Conservation (phyloP, 176 grass and related monocot species). For the Carex pumila region DNA sequence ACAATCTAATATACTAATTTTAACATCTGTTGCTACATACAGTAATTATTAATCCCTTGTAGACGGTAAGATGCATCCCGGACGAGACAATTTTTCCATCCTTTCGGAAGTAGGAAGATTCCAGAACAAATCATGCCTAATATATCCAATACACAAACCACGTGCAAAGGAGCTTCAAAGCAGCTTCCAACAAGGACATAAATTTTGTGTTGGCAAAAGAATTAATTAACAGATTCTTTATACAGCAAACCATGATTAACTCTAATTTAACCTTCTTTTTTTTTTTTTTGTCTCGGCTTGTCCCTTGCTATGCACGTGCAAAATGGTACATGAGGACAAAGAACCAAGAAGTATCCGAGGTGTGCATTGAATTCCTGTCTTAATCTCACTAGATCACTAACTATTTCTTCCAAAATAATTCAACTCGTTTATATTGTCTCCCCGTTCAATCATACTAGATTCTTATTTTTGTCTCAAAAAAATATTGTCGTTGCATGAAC, state of each 20-base stretch:
- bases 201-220: neutral
- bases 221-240: neutral
- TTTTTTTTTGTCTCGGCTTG: neutral
- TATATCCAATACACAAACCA: neutral
- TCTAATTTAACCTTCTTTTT: neutral
- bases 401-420: neutral
- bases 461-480: too few species aligned
- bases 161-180: neutral
- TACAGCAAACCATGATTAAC: neutral
- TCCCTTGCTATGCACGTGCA: neutral
- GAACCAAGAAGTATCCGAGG: constrained; percentile 1
- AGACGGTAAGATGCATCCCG: neutral
- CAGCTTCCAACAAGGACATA: neutral
- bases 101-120: neutral
- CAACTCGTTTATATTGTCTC: neutral
- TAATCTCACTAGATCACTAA: neutral
- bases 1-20: too few species aligned
- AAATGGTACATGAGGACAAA: neutral
- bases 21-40: neutral
- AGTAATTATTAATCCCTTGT: neutral
- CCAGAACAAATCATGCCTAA: neutral
- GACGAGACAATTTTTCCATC: neutral
- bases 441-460: too few species aligned
- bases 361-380: constrained; percentile 14
- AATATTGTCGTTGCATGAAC: too few species aligned